These are phyloP conservation scores for Orbilia blumenaviensis DNA, from an alignment of 2,329 filamentous ascomycete species.

Conservation along the genomic window DNA sequence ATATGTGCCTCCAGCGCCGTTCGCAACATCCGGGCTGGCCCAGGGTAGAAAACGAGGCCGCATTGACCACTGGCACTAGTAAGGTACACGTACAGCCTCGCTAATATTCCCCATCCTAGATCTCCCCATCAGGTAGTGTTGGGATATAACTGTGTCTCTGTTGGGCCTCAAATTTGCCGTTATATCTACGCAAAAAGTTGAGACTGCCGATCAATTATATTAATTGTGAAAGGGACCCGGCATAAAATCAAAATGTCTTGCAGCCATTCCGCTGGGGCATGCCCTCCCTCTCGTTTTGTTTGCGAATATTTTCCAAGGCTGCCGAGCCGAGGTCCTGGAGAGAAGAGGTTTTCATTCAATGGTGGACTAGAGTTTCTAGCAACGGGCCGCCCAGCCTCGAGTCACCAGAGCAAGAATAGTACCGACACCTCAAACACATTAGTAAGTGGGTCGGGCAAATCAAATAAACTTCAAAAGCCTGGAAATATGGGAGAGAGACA, in stretches of 20 bases:
- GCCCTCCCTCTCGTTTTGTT: not conserved
- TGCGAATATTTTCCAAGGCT: not conserved
- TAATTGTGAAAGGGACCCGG: slow-evolving; percentile 20
- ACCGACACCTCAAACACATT: slow-evolving; percentile 7
- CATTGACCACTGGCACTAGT: slow-evolving; percentile 14
- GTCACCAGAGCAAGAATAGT: slow-evolving; percentile 20
- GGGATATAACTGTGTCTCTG: not conserved
- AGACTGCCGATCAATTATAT: not conserved
- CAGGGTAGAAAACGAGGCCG: not conserved
- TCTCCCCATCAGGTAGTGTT: not conserved
- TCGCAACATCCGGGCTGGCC: not conserved
- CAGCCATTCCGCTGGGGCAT: not conserved
- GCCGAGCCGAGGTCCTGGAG: slow-evolving; percentile 1
- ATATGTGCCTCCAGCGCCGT: not conserved
- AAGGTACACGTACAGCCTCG: slow-evolving; percentile 22
- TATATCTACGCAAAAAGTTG: not conserved
- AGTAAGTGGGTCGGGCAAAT: not conserved
- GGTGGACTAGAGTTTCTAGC: slow-evolving; percentile 19
- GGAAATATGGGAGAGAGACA: not conserved
- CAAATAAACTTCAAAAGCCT: slow-evolving; percentile 13
- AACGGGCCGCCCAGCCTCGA: not conserved
- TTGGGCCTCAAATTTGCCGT: not conserved
- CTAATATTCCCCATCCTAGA: slow-evolving; percentile 15
- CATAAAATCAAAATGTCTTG: slow-evolving; percentile 16
- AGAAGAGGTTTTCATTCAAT: slow-evolving; percentile 30